A percentile compares a stretch with the other conserved stretches of the same genome.
Conservation (phyloP, 164 flowering plant genomes). For the Liriodendron chinense region DNA sequence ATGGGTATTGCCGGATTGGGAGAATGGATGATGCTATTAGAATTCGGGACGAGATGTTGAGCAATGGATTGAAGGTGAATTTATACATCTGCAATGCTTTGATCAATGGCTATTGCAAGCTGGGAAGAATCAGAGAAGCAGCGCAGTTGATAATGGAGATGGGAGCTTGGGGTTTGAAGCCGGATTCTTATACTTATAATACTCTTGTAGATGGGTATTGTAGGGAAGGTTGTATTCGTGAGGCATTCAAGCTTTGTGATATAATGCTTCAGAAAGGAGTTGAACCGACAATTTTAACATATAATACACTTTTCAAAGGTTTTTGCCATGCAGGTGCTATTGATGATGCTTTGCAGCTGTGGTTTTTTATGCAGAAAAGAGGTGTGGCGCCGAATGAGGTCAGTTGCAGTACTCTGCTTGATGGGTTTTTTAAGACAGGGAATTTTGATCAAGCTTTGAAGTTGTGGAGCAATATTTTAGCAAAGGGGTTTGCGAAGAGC, state of each 20-base stretch:
- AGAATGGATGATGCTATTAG: conserved; percentile 74
- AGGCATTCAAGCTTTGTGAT: conserved; percentile 60
- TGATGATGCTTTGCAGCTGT: conserved; percentile 59
- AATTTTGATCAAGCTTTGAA: conserved; percentile 47
- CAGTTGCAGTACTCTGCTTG: conserved; percentile 65
- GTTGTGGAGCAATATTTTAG: conserved; percentile 61
- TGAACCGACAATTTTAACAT: conserved; percentile 57
- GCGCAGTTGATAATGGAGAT: conserved; percentile 41
- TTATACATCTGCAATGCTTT: conserved; percentile 58
- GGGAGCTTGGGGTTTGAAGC: conserved; percentile 50
- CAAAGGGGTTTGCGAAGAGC: conserved; percentile 48
- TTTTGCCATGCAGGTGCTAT: conserved; percentile 44
- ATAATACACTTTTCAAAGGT: conserved; percentile 82
- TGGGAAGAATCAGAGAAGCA: conserved; percentile 55
- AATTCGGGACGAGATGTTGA: conserved; percentile 62
- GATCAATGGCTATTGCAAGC: conserved; percentile 77
- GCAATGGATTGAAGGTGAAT: conserved; percentile 59
- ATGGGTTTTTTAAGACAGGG: conserved; percentile 63
- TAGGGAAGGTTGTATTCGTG: conserved; percentile 33
- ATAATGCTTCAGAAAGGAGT: conserved; percentile 54
- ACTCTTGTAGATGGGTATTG: conserved; percentile 79
- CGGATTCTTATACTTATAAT: conserved; percentile 70
- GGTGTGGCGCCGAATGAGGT: conserved; percentile 64
- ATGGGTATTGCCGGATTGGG: conserved; percentile 65
- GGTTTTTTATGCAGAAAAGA: conserved; percentile 68